These are phyloP conservation scores for Pleomassaria siparia DNA, from an alignment of 2,329 filamentous ascomycete genomes.

Conservation along the genomic window DNA sequence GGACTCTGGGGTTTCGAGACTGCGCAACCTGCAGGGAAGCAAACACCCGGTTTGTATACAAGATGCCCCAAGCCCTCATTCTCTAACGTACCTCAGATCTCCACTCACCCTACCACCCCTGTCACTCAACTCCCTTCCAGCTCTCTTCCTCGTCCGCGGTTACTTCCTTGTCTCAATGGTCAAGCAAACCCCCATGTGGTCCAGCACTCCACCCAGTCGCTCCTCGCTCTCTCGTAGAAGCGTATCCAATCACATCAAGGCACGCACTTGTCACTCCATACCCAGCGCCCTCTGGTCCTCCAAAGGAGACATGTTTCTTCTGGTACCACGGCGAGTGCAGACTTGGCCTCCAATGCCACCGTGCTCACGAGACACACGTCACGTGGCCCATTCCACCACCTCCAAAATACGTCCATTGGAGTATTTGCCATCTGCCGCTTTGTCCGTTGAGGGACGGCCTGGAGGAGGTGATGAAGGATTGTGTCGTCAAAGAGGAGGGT, in stretches of 20 bases:
- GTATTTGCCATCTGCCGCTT: slow-evolving; percentile 17
- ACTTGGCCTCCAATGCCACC: slow-evolving; percentile 11
- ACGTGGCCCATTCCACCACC: slow-evolving; percentile 25
- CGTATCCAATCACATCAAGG: no score
- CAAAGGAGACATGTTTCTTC: slow-evolving; percentile 30
- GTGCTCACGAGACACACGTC: slow-evolving; percentile 18
- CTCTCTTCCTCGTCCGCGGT: no score
- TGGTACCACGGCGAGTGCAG: slow-evolving; percentile 28
- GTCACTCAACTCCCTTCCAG: no score
- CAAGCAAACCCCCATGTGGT: no score
- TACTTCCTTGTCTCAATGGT: no score
- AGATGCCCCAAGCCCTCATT: no score
- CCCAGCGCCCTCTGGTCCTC: slow-evolving; percentile 10
- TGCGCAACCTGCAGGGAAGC: neutral
- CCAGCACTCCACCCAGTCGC: no score
- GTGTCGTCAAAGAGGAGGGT: neutral
- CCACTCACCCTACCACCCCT: no score
- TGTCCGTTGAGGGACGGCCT: slow-evolving; percentile 23
- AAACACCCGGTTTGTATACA: no score
- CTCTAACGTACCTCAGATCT: no score
- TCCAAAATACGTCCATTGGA: slow-evolving; percentile 17
- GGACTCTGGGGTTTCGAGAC: slow-evolving; percentile 19
- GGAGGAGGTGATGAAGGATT: slow-evolving; percentile 1
- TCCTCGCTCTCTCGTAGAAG: no score
- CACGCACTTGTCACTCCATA: neutral